These are phyloP conservation scores for Clavariopsis aquatica DNA, from an alignment of 495 filamentous ascomycete species.

Conservation along the genomic window DNA sequence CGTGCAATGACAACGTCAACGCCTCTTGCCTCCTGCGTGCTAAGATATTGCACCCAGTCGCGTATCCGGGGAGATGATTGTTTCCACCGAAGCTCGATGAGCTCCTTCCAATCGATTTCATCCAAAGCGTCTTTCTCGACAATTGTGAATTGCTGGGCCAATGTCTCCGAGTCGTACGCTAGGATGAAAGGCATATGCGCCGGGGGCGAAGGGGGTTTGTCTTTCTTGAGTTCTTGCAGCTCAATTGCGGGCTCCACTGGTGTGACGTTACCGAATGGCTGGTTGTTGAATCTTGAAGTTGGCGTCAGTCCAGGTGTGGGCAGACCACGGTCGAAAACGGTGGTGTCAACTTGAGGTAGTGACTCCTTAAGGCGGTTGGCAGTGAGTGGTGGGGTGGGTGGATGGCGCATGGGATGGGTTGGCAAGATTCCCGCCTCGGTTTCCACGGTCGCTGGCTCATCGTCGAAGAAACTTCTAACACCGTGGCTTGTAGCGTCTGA, in stretches of 20 bases:
- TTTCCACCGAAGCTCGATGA: constrained; percentile 92
- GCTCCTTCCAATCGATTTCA: constrained; percentile 96
- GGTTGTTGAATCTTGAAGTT: constrained; percentile 32
- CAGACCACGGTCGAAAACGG: constrained; percentile 19
- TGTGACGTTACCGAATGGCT: constrained; percentile 27
- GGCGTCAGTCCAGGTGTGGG: constrained; percentile 37
- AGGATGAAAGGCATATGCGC: constrained; percentile 88
- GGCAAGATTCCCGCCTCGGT: constrained; percentile 54
- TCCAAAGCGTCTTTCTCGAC: constrained; percentile 95
- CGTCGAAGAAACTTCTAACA: constrained; percentile 48
- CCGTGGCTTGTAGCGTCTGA: constrained; percentile 43
- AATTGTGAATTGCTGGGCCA: constrained; percentile 92
- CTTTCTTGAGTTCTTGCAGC: constrained; percentile 34
- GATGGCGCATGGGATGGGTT: constrained; percentile 67
- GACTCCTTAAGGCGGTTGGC: constrained; percentile 33
- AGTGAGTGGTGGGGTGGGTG: constrained; percentile 79
- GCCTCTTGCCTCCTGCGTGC: constrained; percentile 75
- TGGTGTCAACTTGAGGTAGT: constrained; percentile 26
- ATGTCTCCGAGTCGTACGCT: constrained; percentile 81
- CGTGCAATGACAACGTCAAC: constrained; percentile 95
- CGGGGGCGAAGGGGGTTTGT: constrained; percentile 33
- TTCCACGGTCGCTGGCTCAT: constrained; percentile 43
- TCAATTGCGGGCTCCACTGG: constrained; percentile 34
- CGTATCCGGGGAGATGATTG: constrained; percentile 65
- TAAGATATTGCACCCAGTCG: constrained; percentile 92